Evolutionary conservation across 192 early-diverging fungal species (phyloP).

Genomic region (Diversispora epigaea): DNA sequence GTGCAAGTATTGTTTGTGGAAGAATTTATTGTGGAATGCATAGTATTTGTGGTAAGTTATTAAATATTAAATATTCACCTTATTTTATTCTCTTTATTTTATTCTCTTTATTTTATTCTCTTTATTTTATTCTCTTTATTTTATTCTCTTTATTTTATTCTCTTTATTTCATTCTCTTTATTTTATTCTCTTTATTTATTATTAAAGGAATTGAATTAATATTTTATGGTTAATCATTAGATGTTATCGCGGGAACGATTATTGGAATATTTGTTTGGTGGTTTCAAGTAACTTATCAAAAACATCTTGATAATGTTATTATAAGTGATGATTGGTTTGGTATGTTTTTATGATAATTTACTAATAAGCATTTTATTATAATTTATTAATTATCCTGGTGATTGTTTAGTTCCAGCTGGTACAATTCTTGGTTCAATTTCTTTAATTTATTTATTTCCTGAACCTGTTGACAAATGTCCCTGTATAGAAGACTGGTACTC

Average conservation of each 20-base stretch:
- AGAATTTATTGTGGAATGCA: slow-evolving; percentile 90
- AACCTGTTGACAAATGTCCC: slow-evolving; percentile 71
- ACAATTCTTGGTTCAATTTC: slow-evolving; percentile 34
- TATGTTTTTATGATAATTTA: background rate
- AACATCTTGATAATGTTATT: slow-evolving; percentile 37
- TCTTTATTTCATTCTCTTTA: no score
- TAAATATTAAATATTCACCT: background rate
- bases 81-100: no score
- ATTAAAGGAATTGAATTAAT: background rate
- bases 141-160: no score
- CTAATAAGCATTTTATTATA: background rate
- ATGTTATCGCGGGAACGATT: slow-evolving; percentile 68
- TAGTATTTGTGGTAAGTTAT: slow-evolving; percentile 53
- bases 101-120: no score
- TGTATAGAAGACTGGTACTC: slow-evolving; percentile 69
- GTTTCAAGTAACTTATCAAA: slow-evolving; percentile 53
- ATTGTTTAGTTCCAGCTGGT: slow-evolving; percentile 31
- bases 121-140: no score
- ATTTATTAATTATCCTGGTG: background rate
- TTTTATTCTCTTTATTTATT: background rate
- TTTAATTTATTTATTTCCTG: slow-evolving; percentile 51
- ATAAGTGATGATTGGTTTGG: slow-evolving; percentile 37
- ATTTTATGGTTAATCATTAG: slow-evolving; percentile 30
- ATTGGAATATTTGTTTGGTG: slow-evolving; percentile 64
- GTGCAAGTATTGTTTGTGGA: slow-evolving; percentile 64